Conservation (phyloP, 441 rosid species). For the Syzygium syzygioides region DNA sequence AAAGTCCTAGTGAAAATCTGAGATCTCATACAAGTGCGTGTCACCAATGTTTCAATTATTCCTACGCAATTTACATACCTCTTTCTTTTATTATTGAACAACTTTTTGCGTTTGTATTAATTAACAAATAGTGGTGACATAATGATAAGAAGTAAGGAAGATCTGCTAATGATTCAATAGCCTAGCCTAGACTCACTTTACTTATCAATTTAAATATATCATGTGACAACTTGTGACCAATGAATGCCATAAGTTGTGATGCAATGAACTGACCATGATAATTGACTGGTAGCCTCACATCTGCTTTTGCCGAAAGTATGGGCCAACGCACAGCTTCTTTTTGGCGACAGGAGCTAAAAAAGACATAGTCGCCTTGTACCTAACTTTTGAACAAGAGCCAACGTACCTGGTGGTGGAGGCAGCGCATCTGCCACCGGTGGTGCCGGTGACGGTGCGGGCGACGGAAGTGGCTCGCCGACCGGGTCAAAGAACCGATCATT, state of each 20-base stretch:
- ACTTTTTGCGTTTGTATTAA: neutral
- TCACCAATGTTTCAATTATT: neutral
- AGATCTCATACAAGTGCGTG: neutral
- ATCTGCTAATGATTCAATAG: neutral
- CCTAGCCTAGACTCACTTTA: neutral
- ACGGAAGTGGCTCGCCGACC: neutral
- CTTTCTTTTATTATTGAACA: neutral
- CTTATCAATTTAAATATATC: neutral
- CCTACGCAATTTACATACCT: neutral
- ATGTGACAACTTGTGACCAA: neutral
- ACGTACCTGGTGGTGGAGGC: neutral
- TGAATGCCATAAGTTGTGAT: neutral
- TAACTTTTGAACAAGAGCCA: neutral
- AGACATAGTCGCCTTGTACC: neutral
- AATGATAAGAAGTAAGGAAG: neutral
- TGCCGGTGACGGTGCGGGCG: neutral
- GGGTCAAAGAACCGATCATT: rapidly evolving
- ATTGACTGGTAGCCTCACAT: neutral
- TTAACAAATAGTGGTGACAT: neutral
- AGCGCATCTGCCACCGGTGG: neutral
- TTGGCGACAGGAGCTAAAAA: neutral
- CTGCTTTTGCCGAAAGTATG: neutral
- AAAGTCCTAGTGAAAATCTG: neutral
- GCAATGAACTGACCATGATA: neutral
- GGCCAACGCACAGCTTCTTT: neutral